These are phyloP conservation scores for Rhodotorula paludigena DNA, from an alignment of 768 basidiomycete species.

Conservation along the genomic window DNA sequence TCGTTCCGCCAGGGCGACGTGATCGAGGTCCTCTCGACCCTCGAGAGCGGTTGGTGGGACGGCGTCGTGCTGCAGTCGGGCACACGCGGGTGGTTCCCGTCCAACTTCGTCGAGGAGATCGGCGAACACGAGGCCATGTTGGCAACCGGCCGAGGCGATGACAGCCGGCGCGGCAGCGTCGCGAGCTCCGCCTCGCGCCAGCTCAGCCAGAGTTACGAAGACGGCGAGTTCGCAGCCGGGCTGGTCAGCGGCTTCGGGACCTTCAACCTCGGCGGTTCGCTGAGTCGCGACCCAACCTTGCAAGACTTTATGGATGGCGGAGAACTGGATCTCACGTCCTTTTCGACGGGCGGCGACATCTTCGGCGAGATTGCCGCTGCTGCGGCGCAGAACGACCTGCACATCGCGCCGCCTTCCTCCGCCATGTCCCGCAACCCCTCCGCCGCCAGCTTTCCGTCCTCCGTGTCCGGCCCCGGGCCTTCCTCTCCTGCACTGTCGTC, in stretches of 20 bases:
- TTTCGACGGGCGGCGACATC: constrained; percentile 41
- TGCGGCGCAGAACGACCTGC: constrained; percentile 12
- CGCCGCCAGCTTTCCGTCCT: not conserved
- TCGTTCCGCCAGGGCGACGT: constrained; percentile 81
- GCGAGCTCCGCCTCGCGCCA: constrained; percentile 1
- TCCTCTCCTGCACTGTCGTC: not conserved
- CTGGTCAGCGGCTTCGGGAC: not conserved
- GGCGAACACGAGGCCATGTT: constrained; percentile 60
- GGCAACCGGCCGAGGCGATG: constrained; percentile 47
- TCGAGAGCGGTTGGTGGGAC: constrained; percentile 98
- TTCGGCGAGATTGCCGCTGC: constrained; percentile 43
- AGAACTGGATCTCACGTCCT: constrained; percentile 26
- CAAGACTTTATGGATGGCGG: constrained; percentile 22
- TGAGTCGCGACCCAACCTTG: not conserved
- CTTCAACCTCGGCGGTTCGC: not conserved
- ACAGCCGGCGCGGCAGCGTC: not conserved
- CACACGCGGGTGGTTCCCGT: constrained; percentile 93
- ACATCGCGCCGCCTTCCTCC: not conserved
- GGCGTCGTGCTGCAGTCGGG: constrained; percentile 67
- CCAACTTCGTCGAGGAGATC: constrained; percentile 81
- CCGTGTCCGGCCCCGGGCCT: not conserved
- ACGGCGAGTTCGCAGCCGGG: not conserved
- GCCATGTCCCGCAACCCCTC: not conserved
- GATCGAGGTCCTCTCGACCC: constrained; percentile 85
- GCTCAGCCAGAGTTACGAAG: not conserved